Conservation (phyloP, 2,329 filamentous ascomycete genomes). For the Fusarium aywerte region DNA sequence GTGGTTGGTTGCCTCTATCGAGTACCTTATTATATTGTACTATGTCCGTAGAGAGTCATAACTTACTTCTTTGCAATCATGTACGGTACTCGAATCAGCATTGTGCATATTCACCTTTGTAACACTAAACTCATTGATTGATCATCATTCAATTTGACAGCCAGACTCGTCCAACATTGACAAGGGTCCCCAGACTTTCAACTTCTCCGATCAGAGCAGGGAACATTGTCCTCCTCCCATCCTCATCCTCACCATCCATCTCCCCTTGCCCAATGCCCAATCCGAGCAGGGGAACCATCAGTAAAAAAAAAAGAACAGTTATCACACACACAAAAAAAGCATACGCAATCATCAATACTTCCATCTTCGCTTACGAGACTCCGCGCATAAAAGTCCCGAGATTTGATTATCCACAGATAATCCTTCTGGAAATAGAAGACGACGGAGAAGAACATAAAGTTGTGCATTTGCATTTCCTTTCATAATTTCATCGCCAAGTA, state of each 20-base stretch:
- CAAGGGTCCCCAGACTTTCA: conserved; percentile 13
- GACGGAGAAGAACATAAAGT: background rate
- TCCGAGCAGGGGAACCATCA: conserved; percentile 10
- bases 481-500: background rate
- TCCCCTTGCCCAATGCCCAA: background rate
- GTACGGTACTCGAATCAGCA: background rate
- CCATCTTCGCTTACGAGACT: background rate
- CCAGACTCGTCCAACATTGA: background rate
- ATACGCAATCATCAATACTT: background rate
- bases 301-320: background rate
- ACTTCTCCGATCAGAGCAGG: conserved; percentile 29
- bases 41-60: too few species aligned
- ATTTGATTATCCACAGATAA: conserved; percentile 3
- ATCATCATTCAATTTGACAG: conserved; percentile 4
- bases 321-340: background rate
- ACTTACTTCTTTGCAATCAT: background rate
- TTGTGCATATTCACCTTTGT: background rate
- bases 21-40: background rate
- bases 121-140: background rate
- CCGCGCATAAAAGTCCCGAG: background rate
- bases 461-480: background rate
- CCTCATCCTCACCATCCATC: background rate
- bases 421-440: background rate
- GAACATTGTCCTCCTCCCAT: conserved; percentile 1
- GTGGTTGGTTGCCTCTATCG: background rate